phyloP scores from a whole-genome alignment of 83 land plant species.

The Larix sibirica region DNA sequence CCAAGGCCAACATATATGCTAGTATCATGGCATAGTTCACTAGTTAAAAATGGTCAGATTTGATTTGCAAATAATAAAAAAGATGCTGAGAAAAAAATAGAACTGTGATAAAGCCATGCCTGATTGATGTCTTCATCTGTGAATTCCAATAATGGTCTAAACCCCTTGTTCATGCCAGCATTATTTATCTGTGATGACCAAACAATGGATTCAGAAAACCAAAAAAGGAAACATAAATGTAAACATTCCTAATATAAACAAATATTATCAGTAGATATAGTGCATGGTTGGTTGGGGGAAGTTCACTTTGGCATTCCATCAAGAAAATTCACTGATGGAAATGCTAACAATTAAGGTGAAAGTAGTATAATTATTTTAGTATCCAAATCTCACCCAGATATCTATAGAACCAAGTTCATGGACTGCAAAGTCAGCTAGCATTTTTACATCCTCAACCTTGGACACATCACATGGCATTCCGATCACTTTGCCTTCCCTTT shows the following conservation, averaged over 20 bases:
- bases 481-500: slow-evolving; percentile 59
- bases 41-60: not conserved
- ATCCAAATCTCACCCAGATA: slow-evolving; percentile 75
- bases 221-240: not conserved
- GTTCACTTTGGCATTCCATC: not conserved
- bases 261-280: not conserved
- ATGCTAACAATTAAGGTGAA: not conserved
- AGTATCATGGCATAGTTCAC: not conserved
- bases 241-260: not conserved
- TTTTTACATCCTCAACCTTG: slow-evolving; percentile 74
- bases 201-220: not conserved
- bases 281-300: not conserved
- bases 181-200: slow-evolving; percentile 76
- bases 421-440: slow-evolving; percentile 75
- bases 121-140: slow-evolving; percentile 90
- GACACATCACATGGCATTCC: slow-evolving; percentile 95
- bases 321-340: not conserved
- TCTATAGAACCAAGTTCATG: slow-evolving; percentile 78
- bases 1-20: not conserved
- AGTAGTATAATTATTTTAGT: not conserved
- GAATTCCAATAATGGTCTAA: slow-evolving; percentile 87
- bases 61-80: not conserved
- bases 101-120: slow-evolving; percentile 38
- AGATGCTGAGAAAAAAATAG: not conserved
- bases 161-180: slow-evolving; percentile 97